Conservation (phyloP, 2,329 filamentous ascomycete species). For the Botrytis paeoniae region DNA sequence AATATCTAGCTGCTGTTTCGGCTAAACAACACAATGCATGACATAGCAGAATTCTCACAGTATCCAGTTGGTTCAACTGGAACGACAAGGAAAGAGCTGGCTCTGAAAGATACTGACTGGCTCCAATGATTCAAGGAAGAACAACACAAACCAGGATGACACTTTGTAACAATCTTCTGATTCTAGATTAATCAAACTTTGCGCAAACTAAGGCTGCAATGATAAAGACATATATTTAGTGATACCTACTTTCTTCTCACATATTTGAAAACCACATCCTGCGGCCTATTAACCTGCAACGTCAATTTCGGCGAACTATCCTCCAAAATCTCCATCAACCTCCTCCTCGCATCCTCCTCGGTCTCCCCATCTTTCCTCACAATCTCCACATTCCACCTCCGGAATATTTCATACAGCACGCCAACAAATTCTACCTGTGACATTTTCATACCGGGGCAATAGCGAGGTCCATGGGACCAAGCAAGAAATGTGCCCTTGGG, state of each 20-base stretch:
- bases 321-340: constrained; percentile 20
- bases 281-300: constrained; percentile 21
- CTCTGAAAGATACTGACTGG: background rate
- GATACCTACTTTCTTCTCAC: background rate
- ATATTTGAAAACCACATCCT: constrained; percentile 4
- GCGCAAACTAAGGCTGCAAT: no score
- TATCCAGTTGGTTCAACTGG: background rate
- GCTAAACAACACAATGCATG: background rate
- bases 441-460: constrained; percentile 37
- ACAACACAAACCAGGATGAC: background rate
- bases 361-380: constrained; percentile 8
- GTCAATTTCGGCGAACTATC: constrained; percentile 22
- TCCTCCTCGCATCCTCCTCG: constrained; percentile 15
- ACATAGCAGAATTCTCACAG: no score
- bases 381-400: constrained; percentile 17
- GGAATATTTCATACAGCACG: constrained; percentile 18
- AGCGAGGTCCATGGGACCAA: constrained; percentile 35
- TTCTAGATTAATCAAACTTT: background rate
- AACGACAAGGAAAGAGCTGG: background rate
- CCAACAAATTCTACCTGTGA: constrained; percentile 38
- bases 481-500: constrained; percentile 30
- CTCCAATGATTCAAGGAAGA: background rate
- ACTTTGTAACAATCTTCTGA: background rate
- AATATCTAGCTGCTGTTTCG: background rate
- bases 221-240: background rate